Evolutionary conservation across 2,329 filamentous ascomycete species (phyloP).

Genomic region (Diplodia scrobiculata): DNA sequence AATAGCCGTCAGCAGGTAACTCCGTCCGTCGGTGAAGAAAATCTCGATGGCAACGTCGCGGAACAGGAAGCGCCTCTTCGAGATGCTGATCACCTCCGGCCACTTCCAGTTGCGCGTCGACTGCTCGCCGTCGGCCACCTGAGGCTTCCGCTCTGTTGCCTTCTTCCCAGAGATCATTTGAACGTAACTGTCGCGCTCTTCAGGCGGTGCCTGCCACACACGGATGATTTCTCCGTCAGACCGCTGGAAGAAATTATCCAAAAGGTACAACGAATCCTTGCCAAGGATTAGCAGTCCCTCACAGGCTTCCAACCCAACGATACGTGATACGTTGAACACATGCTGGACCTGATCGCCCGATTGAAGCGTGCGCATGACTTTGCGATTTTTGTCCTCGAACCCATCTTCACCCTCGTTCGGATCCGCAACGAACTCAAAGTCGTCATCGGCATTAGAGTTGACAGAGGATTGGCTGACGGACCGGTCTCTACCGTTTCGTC

Average conservation of each 20-base stretch:
- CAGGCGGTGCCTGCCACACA: slow-evolving; percentile 86
- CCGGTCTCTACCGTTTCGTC: slow-evolving; percentile 39
- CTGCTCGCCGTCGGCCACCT: slow-evolving; percentile 62
- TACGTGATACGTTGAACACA: slow-evolving; percentile 92
- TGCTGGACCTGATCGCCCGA: slow-evolving; percentile 89
- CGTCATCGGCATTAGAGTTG: slow-evolving; percentile 68
- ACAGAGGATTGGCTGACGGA: slow-evolving; percentile 49
- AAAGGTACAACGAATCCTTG: slow-evolving; percentile 87
- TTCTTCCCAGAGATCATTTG: slow-evolving; percentile 80
- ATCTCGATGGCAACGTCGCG: slow-evolving; percentile 95
- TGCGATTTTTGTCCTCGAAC: slow-evolving; percentile 96
- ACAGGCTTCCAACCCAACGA: slow-evolving; percentile 88
- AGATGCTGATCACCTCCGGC: slow-evolving; percentile 91
- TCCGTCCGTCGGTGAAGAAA: slow-evolving; percentile 95
- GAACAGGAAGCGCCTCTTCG: slow-evolving; percentile 92
- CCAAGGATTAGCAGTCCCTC: slow-evolving; percentile 93
- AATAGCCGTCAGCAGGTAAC: slow-evolving; percentile 86
- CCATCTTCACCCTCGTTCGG: slow-evolving; percentile 81
- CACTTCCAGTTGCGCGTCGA: slow-evolving; percentile 90
- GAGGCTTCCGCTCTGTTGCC: slow-evolving; percentile 36
- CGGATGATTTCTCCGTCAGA: slow-evolving; percentile 96
- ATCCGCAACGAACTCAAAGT: slow-evolving; percentile 94
- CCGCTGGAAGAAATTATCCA: slow-evolving; percentile 95
- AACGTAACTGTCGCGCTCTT: slow-evolving; percentile 93
- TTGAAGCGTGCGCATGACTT: slow-evolving; percentile 92